A percentile compares a stretch with the other conserved stretches of the same genome.
Evolutionary conservation across 116 monocot genomes (phyloP).

Genomic region (Cymodocea nodosa): DNA sequence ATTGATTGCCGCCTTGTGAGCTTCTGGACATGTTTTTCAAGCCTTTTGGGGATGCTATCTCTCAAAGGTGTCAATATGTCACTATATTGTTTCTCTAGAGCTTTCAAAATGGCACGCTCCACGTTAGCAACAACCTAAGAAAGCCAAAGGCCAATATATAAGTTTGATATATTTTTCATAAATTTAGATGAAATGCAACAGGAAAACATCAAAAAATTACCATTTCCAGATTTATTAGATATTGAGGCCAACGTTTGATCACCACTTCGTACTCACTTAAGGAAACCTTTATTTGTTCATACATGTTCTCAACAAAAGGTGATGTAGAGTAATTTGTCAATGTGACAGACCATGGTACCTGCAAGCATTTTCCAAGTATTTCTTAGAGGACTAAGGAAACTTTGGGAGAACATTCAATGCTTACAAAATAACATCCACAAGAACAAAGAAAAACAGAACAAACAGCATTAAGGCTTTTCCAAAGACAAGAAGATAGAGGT

Average conservation of each 20-base stretch:
- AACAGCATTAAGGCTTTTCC: too few relatives aligned
- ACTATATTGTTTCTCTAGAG: conserved; percentile 72
- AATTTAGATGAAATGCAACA: not conserved
- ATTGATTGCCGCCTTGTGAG: conserved; percentile 56
- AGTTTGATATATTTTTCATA: not conserved
- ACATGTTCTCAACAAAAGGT: conserved; percentile 81
- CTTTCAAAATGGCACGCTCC: conserved; percentile 55
- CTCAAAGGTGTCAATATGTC: conserved; percentile 64
- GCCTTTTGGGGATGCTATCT: conserved; percentile 72
- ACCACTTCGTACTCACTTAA: conserved; percentile 69
- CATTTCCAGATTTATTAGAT: conserved; percentile 60
- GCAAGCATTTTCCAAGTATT: not conserved
- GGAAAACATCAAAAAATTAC: conserved; percentile 22
- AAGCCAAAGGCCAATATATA: conserved; percentile 8
- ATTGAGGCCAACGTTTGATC: conserved; percentile 92
- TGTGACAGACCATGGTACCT: conserved; percentile 45
- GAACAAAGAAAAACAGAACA: too few relatives aligned
- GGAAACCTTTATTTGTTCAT: conserved; percentile 56
- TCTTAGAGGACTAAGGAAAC: too few relatives aligned
- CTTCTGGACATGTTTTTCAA: conserved; percentile 93
- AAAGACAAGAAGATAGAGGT: too few relatives aligned
- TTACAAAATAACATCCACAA: too few relatives aligned
- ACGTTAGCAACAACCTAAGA: conserved; percentile 61
- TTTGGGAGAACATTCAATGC: too few relatives aligned
- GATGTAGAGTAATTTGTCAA: conserved; percentile 46